Evolutionary conservation across 139 green algal genomes (phyloP).

Genomic region (Chlorella sp.): DNA sequence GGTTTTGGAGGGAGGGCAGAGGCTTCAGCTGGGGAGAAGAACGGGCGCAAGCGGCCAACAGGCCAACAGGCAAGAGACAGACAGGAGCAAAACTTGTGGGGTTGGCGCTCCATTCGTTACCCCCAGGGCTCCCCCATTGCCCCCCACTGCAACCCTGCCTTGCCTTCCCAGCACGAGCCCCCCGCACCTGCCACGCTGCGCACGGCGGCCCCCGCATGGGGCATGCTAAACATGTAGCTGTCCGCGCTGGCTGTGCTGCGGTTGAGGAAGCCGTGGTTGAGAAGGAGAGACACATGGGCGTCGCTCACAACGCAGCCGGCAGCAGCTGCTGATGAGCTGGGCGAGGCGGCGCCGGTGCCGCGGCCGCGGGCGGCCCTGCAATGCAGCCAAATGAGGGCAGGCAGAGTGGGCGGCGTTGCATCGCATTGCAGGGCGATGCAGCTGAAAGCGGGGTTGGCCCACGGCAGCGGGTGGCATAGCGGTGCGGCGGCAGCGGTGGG

Average conservation of each 20-base stretch:
- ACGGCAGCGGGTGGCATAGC: too few species aligned
- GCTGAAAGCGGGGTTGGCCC: not conserved
- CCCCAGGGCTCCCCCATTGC: not conserved
- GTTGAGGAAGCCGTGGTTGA: constrained; percentile 47
- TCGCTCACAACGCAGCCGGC: constrained; percentile 34
- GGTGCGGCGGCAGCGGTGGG: not conserved
- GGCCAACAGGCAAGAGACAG: not conserved
- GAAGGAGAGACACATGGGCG: constrained; percentile 51
- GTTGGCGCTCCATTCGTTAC: not conserved
- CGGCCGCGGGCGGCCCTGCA: not conserved
- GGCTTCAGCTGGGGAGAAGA: not conserved
- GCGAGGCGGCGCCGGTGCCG: not conserved
- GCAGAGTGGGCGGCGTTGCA: not conserved
- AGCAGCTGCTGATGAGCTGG: not conserved
- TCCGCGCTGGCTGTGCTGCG: constrained; percentile 29
- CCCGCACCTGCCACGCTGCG: constrained; percentile 36
- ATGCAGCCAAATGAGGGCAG: not conserved
- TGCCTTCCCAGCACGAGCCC: not conserved
- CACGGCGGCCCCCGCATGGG: constrained; percentile 44
- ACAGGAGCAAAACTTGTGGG: too few species aligned
- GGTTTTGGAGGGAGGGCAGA: not conserved
- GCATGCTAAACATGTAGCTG: constrained; percentile 53
- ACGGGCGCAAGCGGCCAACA: not conserved
- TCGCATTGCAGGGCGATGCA: not conserved
- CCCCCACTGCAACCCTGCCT: not conserved